These are phyloP conservation scores for Globisporangium megalacanthum DNA, from an alignment of 352 stramenopile species.

Conservation along the genomic window DNA sequence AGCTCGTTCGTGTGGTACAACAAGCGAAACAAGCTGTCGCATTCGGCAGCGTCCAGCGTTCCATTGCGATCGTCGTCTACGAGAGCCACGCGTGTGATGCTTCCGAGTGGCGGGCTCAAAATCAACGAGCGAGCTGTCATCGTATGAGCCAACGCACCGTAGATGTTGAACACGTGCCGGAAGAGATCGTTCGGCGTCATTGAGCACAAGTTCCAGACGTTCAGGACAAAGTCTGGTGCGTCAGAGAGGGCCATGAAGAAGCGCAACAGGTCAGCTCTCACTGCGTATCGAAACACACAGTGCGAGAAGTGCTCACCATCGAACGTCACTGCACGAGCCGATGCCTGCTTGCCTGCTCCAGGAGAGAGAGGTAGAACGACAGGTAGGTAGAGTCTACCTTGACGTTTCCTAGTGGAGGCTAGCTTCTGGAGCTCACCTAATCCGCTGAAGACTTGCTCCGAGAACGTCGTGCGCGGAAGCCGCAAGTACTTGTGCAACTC, in stretches of 20 bases:
- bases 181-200: slow-evolving; percentile 36
- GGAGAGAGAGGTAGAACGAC: background rate
- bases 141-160: slow-evolving; percentile 17
- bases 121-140: too few species aligned
- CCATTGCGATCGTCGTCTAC: slow-evolving; percentile 44
- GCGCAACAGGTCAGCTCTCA: background rate
- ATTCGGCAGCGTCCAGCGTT: slow-evolving; percentile 36
- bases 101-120: background rate
- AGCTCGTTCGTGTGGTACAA: slow-evolving; percentile 42
- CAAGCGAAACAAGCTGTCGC: slow-evolving; percentile 46
- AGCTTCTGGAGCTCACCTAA: slow-evolving; percentile 18
- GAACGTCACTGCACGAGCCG: slow-evolving; percentile 33
- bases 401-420: too few species aligned
- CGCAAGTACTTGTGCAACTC: slow-evolving; percentile 42
- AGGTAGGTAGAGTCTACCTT: background rate
- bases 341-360: slow-evolving; percentile 29
- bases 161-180: slow-evolving; percentile 39
- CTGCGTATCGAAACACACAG: too few species aligned
- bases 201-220: slow-evolving; percentile 59
- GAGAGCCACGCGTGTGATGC: background rate
- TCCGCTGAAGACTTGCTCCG: slow-evolving; percentile 49
- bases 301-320: slow-evolving; percentile 16
- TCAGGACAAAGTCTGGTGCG: slow-evolving; percentile 42
- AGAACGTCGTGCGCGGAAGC: slow-evolving; percentile 32
- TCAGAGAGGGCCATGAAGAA: background rate